These are phyloP conservation scores for Pleurotus citrinopileatus DNA, from an alignment of 768 basidiomycete genomes.

Conservation along the genomic window DNA sequence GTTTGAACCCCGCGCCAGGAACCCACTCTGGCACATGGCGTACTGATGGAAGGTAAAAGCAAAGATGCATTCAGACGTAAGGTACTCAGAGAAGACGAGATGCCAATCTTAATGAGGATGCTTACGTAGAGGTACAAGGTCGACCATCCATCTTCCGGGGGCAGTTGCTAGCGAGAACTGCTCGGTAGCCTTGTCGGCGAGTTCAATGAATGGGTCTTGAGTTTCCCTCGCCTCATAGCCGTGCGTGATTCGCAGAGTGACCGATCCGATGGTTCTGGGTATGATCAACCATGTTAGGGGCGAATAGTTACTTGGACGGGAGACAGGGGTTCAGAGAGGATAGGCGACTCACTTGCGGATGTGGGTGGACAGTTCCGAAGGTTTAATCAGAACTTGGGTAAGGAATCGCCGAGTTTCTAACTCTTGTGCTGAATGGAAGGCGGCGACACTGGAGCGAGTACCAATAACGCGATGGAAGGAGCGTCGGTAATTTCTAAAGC, in stretches of 20 bases:
- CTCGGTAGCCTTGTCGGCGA: conserved; percentile 52
- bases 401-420: conserved; percentile 46
- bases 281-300: neutral
- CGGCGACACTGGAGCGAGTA: conserved; percentile 36
- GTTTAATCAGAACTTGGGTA: conserved; percentile 43
- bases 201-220: conserved; percentile 48
- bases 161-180: conserved; percentile 53
- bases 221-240: conserved; percentile 51
- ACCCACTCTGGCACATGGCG: conserved; percentile 11
- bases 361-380: conserved; percentile 41
- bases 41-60: conserved; percentile 5
- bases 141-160: conserved; percentile 50
- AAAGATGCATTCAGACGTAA: conserved; percentile 8
- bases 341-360: conserved; percentile 40
- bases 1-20: conserved; percentile 8
- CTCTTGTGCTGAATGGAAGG: conserved; percentile 42
- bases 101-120: neutral
- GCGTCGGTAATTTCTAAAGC: conserved; percentile 51
- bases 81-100: neutral
- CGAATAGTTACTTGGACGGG: neutral
- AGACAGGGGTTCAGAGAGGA: conserved; percentile 7
- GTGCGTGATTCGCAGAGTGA: conserved; percentile 50
- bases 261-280: conserved; percentile 46
- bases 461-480: conserved; percentile 52
- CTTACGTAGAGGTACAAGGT: conserved; percentile 47